phyloP scores from a whole-genome alignment of 805 yeast species.

The Saccharomycopsis selenospora region DNA sequence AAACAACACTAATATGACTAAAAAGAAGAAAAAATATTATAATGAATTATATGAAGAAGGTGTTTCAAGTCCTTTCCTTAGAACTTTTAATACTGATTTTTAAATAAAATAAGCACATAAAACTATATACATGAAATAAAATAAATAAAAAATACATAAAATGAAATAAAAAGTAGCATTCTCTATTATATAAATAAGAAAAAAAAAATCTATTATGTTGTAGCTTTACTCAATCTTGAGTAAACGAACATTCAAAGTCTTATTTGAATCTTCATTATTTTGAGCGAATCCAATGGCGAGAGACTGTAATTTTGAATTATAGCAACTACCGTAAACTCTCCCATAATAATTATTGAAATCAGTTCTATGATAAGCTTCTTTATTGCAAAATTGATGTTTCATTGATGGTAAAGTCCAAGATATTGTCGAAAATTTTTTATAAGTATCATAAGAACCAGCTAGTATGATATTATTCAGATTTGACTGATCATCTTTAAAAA shows the following conservation, averaged over 20 bases:
- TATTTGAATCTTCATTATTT: too few species aligned
- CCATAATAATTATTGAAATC: neutral
- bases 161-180: too few species aligned
- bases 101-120: too few species aligned
- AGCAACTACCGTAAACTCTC: neutral
- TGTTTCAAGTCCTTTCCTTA: conserved; percentile 17
- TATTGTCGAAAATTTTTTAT: neutral
- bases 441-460: neutral
- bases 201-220: too few species aligned
- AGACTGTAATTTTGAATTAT: too few species aligned
- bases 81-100: conserved; percentile 15
- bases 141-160: too few species aligned
- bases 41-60: conserved; percentile 20
- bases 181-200: too few species aligned
- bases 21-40: conserved; percentile 18
- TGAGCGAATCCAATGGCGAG: too few species aligned
- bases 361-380: neutral
- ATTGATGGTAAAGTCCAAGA: neutral
- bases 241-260: too few species aligned
- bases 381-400: neutral
- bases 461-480: neutral
- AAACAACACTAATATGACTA: conserved; percentile 6
- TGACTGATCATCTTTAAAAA: neutral
- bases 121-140: too few species aligned
- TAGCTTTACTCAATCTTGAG: too few species aligned